phyloP scores from a whole-genome alignment of 2,329 filamentous ascomycete genomes.

The Venturia carpophila region DNA sequence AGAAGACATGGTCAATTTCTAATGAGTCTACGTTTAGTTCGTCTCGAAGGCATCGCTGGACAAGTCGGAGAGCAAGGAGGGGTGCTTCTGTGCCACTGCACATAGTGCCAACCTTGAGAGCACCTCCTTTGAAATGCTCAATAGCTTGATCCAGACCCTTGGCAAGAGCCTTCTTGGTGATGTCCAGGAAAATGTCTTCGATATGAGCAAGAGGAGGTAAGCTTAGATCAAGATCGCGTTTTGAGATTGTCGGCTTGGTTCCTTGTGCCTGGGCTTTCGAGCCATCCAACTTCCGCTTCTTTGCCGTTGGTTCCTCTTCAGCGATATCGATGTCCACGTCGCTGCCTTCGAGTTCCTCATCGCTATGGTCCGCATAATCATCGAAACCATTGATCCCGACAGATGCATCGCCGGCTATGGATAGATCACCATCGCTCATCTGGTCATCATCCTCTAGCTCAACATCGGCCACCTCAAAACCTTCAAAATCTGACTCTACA shows the following conservation, averaged over 20 bases:
- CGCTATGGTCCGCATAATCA: not conserved
- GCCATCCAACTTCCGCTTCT: not conserved
- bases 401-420: not conserved
- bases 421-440: not conserved
- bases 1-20: constrained; percentile 35
- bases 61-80: constrained; percentile 54
- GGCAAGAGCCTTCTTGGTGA: constrained; percentile 35
- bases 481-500: constrained; percentile 26
- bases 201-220: constrained; percentile 42
- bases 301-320: not conserved
- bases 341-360: not conserved
- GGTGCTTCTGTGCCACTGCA: constrained; percentile 75
- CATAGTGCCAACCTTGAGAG: constrained; percentile 57
- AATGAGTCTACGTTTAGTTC: constrained; percentile 21
- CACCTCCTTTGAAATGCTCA: constrained; percentile 28
- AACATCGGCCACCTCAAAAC: constrained; percentile 21
- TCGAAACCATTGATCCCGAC: not conserved
- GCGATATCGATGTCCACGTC: not conserved
- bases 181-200: constrained; percentile 43
- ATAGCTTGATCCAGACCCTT: constrained; percentile 32
- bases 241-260: not conserved
- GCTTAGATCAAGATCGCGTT: constrained; percentile 26
- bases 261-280: not conserved
- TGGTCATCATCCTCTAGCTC: constrained; percentile 22
- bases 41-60: constrained; percentile 33